These are phyloP conservation scores for Dentipellis fragilis DNA, from an alignment of 768 basidiomycete species.

Conservation along the genomic window DNA sequence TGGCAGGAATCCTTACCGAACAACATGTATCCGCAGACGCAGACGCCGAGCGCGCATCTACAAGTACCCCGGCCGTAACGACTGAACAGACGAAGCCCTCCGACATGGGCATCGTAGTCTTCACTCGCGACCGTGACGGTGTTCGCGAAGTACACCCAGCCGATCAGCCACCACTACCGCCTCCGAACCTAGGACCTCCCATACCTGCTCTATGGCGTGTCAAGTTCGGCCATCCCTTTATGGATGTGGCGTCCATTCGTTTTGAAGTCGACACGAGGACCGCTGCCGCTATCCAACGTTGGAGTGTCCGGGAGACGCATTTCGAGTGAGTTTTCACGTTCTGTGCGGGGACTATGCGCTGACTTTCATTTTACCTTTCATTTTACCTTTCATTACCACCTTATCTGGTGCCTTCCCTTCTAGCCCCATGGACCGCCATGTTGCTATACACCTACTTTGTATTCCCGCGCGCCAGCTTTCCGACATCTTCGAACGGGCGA, in stretches of 20 bases:
- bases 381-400: neutral
- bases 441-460: slow-evolving; percentile 8
- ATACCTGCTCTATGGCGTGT: slow-evolving; percentile 10
- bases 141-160: neutral
- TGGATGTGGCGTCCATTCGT: neutral
- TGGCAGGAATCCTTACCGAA: neutral
- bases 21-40: neutral
- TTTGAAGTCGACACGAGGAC: slow-evolving; percentile 9
- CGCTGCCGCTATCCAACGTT: slow-evolving; percentile 3
- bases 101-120: neutral
- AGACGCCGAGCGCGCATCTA: neutral
- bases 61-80: neutral
- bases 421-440: slow-evolving; percentile 4
- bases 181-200: neutral
- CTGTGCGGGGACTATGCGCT: neutral
- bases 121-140: neutral
- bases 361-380: neutral
- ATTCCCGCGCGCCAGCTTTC: slow-evolving; percentile 4
- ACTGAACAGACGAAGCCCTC: neutral
- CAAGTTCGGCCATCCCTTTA: slow-evolving; percentile 7
- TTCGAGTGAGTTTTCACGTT: slow-evolving; percentile 6
- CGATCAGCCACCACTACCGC: neutral
- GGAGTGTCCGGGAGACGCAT: slow-evolving; percentile 2
- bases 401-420: neutral
- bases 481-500: neutral